A percentile compares a stretch with the other conserved stretches of the same genome.
These are phyloP conservation scores for Achlya hypogyna DNA, from an alignment of 352 stramenopile species.

Conservation along the genomic window DNA sequence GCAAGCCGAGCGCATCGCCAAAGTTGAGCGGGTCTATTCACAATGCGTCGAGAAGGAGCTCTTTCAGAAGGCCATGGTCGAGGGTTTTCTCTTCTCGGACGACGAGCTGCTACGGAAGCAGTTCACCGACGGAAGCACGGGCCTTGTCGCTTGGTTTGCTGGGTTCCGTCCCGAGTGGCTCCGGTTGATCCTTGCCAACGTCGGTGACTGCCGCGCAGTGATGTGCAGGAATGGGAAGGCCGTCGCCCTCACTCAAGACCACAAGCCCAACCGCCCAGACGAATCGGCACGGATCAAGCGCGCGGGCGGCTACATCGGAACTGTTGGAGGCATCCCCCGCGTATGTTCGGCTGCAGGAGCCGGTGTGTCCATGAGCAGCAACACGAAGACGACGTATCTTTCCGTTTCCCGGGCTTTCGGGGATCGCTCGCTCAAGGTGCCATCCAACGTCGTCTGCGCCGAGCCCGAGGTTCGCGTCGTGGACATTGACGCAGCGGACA, in stretches of 20 bases:
- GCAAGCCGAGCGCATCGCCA: not conserved
- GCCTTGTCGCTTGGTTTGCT: not conserved
- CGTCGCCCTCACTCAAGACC: conserved; percentile 53
- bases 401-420: conserved; percentile 85
- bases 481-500: conserved; percentile 31
- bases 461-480: conserved; percentile 40
- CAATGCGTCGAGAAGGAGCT: not conserved
- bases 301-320: conserved; percentile 72
- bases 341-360: conserved; percentile 77
- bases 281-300: conserved; percentile 69
- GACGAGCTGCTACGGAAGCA: not conserved
- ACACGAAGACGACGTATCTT: conserved; percentile 31
- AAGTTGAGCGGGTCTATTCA: not conserved
- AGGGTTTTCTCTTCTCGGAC: not conserved
- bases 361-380: conserved; percentile 7
- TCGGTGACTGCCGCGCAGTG: conserved; percentile 73
- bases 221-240: conserved; percentile 35
- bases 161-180: not conserved
- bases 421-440: conserved; percentile 33
- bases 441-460: conserved; percentile 34
- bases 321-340: conserved; percentile 82
- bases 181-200: conserved; percentile 37
- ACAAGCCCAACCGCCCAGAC: conserved; percentile 43
- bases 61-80: not conserved
- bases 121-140: not conserved